Evolutionary conservation across 1,284 basidiomycete genomes (phyloP).

Genomic region (Boletus sp.): DNA sequence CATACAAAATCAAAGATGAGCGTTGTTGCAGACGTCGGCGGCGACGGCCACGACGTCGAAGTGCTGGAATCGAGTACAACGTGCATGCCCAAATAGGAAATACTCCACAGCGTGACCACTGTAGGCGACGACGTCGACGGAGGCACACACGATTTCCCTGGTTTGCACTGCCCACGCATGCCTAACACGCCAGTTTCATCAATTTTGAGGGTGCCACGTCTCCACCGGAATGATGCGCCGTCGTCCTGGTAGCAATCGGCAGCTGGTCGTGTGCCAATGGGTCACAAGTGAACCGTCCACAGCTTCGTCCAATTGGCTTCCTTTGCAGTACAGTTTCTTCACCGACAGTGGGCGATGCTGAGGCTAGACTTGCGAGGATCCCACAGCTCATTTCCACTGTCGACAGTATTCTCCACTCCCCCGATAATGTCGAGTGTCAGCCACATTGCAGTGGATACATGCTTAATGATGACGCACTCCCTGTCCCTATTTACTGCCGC

Average conservation of each 20-base stretch:
- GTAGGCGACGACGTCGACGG: too few relatives aligned
- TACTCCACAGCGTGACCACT: too few relatives aligned
- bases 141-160: background rate
- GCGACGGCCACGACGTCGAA: background rate
- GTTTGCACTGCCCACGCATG: slow-evolving; percentile 1
- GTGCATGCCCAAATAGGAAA: too few relatives aligned
- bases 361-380: slow-evolving; percentile 3
- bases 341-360: slow-evolving; percentile 9
- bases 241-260: background rate
- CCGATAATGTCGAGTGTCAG: slow-evolving; percentile 3
- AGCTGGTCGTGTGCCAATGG: slow-evolving; percentile 6
- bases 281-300: slow-evolving; percentile 6
- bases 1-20: too few relatives aligned
- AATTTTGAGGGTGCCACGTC: background rate
- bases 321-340: background rate
- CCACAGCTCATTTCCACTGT: background rate
- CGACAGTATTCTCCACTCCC: background rate
- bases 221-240: slow-evolving; percentile 5
- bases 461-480: background rate
- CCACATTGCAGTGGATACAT: slow-evolving; percentile 3
- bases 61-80: background rate
- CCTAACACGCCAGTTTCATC: slow-evolving; percentile 16
- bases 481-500: background rate
- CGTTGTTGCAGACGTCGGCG: background rate
- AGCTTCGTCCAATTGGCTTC: background rate